Evolutionary conservation across 2,329 filamentous ascomycete genomes (phyloP).

Genomic region (Trichoderma afroharzianum): DNA sequence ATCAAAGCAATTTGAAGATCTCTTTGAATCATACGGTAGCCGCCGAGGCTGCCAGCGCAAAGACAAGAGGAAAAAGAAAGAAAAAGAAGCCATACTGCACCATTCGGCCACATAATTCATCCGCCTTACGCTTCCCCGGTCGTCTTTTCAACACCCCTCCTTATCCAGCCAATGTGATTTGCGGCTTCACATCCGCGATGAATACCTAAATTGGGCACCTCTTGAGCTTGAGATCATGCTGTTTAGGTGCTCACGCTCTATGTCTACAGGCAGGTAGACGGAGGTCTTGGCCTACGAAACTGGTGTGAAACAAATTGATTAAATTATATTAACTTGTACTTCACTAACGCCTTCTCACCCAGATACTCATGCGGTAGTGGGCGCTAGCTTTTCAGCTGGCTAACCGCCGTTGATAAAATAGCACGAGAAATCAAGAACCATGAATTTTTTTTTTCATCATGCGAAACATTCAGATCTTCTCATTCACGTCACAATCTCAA

Average conservation of each 20-base stretch:
- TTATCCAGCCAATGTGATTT: not conserved
- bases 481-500: not conserved
- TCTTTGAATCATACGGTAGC: not conserved
- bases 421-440: not conserved
- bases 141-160: not conserved
- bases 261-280: not conserved
- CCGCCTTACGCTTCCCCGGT: slow-evolving; percentile 10
- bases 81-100: not conserved
- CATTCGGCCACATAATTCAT: not conserved
- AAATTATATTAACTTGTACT: not conserved
- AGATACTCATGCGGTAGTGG: not conserved
- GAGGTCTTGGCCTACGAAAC: no score
- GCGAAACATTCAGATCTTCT: not conserved
- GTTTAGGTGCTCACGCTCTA: not conserved
- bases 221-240: not conserved
- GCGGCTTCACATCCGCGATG: not conserved
- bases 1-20: not conserved
- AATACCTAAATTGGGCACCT: not conserved
- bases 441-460: not conserved
- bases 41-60: not conserved
- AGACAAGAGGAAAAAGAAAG: not conserved
- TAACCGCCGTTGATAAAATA: not conserved
- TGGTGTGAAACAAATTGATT: not conserved
- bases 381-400: not conserved
- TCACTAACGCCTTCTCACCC: not conserved